Conservation (phyloP, 768 basidiomycete species). For the Psilocybe cubensis region DNA sequence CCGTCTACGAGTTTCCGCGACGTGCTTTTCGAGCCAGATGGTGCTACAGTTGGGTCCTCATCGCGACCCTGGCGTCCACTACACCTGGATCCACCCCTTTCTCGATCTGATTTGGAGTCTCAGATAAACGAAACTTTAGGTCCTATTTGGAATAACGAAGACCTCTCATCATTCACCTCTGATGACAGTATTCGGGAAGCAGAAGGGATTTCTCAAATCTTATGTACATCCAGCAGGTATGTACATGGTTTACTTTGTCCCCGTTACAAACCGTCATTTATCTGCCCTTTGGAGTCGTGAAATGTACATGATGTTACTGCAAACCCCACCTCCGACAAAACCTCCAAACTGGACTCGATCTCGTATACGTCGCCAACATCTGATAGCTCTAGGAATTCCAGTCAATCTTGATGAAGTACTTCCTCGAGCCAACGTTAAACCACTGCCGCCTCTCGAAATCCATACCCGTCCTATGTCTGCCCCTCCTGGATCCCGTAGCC, state of each 20-base stretch:
- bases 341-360: slow-evolving; percentile 96
- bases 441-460: slow-evolving; percentile 81
- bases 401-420: slow-evolving; percentile 94
- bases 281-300: slow-evolving; percentile 61
- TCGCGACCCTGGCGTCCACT: slow-evolving; percentile 63
- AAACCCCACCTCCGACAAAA: slow-evolving; percentile 73
- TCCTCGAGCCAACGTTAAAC: slow-evolving; percentile 64
- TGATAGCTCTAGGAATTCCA: slow-evolving; percentile 91
- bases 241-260: slow-evolving; percentile 18
- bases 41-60: slow-evolving; percentile 45
- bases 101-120: slow-evolving; percentile 54
- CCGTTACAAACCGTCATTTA: slow-evolving; percentile 2
- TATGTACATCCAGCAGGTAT: slow-evolving; percentile 78
- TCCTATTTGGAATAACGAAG: slow-evolving; percentile 63
- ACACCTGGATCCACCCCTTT: slow-evolving; percentile 65
- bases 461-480: slow-evolving; percentile 82
- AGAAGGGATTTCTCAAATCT: slow-evolving; percentile 79
- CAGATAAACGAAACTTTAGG: slow-evolving; percentile 69
- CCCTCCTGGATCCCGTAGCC: slow-evolving; percentile 65
- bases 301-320: slow-evolving; percentile 71
- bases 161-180: slow-evolving; percentile 56
- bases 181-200: slow-evolving; percentile 78
- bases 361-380: slow-evolving; percentile 85
- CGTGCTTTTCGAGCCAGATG: slow-evolving; percentile 39
- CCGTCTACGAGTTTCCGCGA: slow-evolving; percentile 36